Evolutionary conservation across 2,329 filamentous ascomycete genomes (phyloP).

Genomic region (Colletotrichum eremochloae): DNA sequence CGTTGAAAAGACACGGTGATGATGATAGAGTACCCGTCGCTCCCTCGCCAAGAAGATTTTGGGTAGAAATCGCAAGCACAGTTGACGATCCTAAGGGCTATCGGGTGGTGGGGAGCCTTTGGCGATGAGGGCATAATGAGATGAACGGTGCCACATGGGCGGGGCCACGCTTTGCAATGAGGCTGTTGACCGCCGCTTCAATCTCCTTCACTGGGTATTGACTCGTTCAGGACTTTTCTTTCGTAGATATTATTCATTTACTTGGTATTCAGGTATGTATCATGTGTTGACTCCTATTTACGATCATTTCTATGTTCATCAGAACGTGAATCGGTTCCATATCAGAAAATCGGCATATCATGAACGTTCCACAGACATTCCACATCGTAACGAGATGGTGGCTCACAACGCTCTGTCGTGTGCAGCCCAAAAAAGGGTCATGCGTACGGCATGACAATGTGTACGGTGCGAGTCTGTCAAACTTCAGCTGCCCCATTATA

Average conservation of each 20-base stretch:
- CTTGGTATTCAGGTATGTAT: conserved; percentile 19
- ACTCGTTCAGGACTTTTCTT: neutral
- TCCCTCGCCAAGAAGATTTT: neutral
- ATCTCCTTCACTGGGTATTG: conserved; percentile 1
- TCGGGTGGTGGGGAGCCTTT: neutral
- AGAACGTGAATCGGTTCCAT: conserved; percentile 20
- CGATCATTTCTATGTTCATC: conserved; percentile 37
- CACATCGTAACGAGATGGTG: neutral
- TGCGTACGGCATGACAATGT: neutral
- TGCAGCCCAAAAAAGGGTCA: neutral
- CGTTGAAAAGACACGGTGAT: neutral
- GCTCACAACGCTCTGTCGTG: neutral
- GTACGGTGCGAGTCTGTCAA: neutral
- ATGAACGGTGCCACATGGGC: conserved; percentile 21
- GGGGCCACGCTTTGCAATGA: conserved; percentile 3
- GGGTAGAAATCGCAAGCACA: neutral
- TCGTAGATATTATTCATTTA: conserved; percentile 20
- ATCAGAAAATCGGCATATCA: conserved; percentile 14
- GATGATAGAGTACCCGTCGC: neutral
- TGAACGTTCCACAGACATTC: conserved; percentile 14
- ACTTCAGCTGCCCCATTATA: neutral
- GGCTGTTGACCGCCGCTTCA: conserved; percentile 19
- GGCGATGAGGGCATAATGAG: neutral
- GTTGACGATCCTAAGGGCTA: neutral
- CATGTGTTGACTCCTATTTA: conserved; percentile 28